A percentile compares a stretch with the other conserved stretches of the same genome.
Evolutionary conservation across 768 basidiomycete species (phyloP).

Genomic region (Leccinum rimulosum): DNA sequence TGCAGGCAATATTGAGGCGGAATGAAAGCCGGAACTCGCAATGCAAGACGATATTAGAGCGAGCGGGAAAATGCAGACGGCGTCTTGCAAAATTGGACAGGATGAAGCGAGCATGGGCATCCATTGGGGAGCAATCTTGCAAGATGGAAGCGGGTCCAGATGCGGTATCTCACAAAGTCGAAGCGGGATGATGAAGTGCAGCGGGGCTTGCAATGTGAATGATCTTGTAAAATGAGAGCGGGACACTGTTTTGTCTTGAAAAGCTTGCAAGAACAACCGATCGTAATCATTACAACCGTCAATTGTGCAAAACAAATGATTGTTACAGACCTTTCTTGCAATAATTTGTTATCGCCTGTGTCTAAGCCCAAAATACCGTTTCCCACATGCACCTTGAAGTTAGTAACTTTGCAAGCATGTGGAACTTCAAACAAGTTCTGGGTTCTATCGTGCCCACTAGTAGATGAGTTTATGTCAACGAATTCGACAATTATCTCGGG

Average conservation of each 20-base stretch:
- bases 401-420: neutral
- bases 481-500: neutral
- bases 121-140: neutral
- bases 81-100: neutral
- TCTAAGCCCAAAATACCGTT: neutral
- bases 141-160: neutral
- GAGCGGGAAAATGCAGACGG: neutral
- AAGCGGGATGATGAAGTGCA: neutral
- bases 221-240: neutral
- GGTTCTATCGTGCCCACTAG: neutral
- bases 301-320: neutral
- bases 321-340: neutral
- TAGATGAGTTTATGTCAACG: neutral
- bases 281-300: neutral
- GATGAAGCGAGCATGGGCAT: neutral
- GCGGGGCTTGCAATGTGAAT: neutral
- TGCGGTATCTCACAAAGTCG: neutral
- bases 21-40: neutral
- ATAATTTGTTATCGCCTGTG: neutral
- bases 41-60: neutral
- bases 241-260: neutral
- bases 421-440: neutral
- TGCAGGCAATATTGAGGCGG: neutral
- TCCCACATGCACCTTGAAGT: neutral
- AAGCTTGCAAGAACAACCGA: neutral